Percentiles rank a stretch among this genome's conserved stretches.
These are phyloP conservation scores for Annulohypoxylon truncatum DNA, from an alignment of 2,329 filamentous ascomycete genomes.

Conservation along the genomic window DNA sequence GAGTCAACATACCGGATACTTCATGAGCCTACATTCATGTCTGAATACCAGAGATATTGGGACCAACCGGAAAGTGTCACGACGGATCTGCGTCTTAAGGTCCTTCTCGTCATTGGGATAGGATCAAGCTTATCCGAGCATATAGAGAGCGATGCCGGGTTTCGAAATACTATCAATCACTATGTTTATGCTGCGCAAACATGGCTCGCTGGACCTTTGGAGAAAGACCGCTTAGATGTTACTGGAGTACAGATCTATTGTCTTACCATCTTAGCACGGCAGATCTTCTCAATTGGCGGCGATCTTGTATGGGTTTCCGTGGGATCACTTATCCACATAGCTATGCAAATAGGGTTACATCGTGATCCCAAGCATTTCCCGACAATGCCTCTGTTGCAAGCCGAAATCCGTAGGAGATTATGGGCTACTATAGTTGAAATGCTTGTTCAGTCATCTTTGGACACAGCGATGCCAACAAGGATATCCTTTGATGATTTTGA, in stretches of 20 bases:
- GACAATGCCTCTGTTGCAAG: slow-evolving; percentile 51
- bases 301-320: slow-evolving; percentile 57
- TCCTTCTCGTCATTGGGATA: slow-evolving; percentile 56
- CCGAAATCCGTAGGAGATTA: slow-evolving; percentile 55
- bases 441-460: slow-evolving; percentile 53
- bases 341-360: slow-evolving; percentile 60
- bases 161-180: slow-evolving; percentile 49
- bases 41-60: slow-evolving; percentile 63
- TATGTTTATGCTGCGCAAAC: slow-evolving; percentile 57
- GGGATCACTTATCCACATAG: slow-evolving; percentile 55
- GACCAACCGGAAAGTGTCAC: slow-evolving; percentile 45
- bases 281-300: slow-evolving; percentile 56
- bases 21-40: slow-evolving; percentile 63
- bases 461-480: slow-evolving; percentile 54
- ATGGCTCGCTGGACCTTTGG: slow-evolving; percentile 56
- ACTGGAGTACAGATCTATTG: slow-evolving; percentile 56
- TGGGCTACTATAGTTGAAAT: slow-evolving; percentile 60
- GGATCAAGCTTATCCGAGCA: slow-evolving; percentile 52
- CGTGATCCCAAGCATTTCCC: slow-evolving; percentile 56
- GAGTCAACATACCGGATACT: slow-evolving; percentile 64
- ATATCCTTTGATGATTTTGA: slow-evolving; percentile 57
- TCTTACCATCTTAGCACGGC: slow-evolving; percentile 53
- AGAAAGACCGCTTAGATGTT: slow-evolving; percentile 53
- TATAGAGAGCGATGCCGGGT: slow-evolving; percentile 37
- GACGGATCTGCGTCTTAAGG: slow-evolving; percentile 48